Evolutionary conservation across 2,329 filamentous ascomycete genomes (phyloP), one percentile per base, ranked within the genome.

Genomic region (Dothidotthia symphoricarpi): DNA sequence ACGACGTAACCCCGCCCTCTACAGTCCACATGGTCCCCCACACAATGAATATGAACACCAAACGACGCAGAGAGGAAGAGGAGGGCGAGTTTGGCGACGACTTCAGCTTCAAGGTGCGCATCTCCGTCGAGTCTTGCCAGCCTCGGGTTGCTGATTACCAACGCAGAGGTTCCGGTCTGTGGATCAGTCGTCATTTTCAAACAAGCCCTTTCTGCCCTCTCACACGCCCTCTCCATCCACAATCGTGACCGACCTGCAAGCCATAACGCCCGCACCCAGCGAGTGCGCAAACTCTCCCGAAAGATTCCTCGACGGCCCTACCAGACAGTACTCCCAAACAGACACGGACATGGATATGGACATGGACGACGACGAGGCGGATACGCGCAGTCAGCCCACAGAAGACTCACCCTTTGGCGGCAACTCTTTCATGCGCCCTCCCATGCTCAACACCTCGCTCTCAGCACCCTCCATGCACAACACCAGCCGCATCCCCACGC

Each of bases 401-500:
- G 61, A 57, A 36, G 61, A 64, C 12, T 67, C 64, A 17, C 63
- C 64, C 17, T 55, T 59, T 11, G 36, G 56, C 7, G 44, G 53
- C 13, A 51, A 46, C 17, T 26, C 36, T 27, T 63, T 65, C 41
- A 52, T 63, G 40, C 56, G 62, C 15, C 60, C 65, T 2, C 54
- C 63, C 16, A 66, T 57, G 42, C 53, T 65, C 16, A 62, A 65
- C 25, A 46, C 57, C 6, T 55, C 58, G 41, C 59, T 11, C 57
- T 64, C 42, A 35, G 43, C 29, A 43, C 53, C 22, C 51, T 56
- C 28, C 7, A 33, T 28, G 14, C 39, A 50, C 48, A 47, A 41
- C 41, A 51, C 55, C 45, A 28, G 60, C 42, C 44, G 67, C n/a
- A 59, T 69, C 37, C 66, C 66, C 2, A 69, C 67, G 15, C 67